phyloP scores from a whole-genome alignment of 2,329 filamentous ascomycete genomes.

The Sodiomyces alkalinus region DNA sequence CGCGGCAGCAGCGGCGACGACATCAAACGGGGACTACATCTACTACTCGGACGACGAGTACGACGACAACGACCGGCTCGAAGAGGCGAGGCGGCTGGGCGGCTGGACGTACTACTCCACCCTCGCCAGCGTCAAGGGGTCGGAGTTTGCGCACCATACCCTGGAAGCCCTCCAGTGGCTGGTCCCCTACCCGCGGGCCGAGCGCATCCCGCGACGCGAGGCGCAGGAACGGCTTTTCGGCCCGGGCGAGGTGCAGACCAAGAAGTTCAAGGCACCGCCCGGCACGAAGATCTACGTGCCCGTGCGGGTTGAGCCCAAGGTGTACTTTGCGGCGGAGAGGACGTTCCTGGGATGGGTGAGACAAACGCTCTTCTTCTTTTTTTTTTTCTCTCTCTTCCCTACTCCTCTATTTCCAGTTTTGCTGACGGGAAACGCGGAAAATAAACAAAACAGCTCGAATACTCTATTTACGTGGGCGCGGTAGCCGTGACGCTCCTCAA shows the following conservation, averaged over 20 bases:
- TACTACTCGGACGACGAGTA: constrained; percentile 88
- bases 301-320: constrained; percentile 90
- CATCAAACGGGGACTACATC: constrained; percentile 65
- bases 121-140: constrained; percentile 32
- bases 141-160: constrained; percentile 24
- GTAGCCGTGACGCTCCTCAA: constrained; percentile 76
- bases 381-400: background rate
- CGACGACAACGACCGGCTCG: constrained; percentile 57
- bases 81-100: constrained; percentile 62
- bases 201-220: constrained; percentile 42
- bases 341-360: constrained; percentile 89
- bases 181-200: constrained; percentile 37
- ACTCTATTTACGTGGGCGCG: constrained; percentile 83
- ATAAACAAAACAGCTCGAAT: constrained; percentile 92
- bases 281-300: constrained; percentile 93
- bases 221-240: constrained; percentile 38
- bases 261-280: constrained; percentile 56
- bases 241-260: constrained; percentile 36
- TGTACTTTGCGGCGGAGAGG: constrained; percentile 90
- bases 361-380: no score
- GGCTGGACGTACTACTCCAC: constrained; percentile 60
- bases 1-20: constrained; percentile 30
- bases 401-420: constrained; percentile 9
- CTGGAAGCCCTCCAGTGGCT: constrained; percentile 31
- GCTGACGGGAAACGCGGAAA: no score